A percentile compares a stretch with the other conserved stretches of the same genome.
Conservation (phyloP, 352 stramenopile genomes). For the Proteromonas lacertae region DNA sequence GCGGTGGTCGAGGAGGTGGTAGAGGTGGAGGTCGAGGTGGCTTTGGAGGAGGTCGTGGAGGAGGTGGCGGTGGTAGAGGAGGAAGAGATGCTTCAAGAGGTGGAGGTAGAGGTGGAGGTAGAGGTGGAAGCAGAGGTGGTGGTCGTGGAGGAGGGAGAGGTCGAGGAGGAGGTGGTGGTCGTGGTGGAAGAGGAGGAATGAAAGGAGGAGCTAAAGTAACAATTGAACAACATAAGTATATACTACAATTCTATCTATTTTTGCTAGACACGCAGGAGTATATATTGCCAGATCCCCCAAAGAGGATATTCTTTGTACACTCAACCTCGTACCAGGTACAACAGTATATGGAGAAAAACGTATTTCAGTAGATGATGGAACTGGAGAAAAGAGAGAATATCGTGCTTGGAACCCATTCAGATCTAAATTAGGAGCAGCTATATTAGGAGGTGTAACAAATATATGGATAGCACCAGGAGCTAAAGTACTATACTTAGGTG, state of each 20-base stretch:
- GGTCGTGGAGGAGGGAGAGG: constrained; percentile 21
- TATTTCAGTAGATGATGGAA: constrained; percentile 67
- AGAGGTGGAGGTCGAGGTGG: no score
- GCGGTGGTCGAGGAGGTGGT: no score
- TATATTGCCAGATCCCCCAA: constrained; percentile 86
- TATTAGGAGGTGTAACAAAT: constrained; percentile 95
- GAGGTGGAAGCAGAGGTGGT: constrained; percentile 5
- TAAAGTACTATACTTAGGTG: constrained; percentile 94
- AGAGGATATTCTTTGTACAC: constrained; percentile 89
- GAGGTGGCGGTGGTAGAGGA: no score
- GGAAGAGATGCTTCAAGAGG: no score
- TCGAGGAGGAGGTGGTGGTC: constrained; percentile 1
- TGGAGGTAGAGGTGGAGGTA: background rate
- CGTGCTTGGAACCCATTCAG: constrained; percentile 98
- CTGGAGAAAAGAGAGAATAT: constrained; percentile 92
- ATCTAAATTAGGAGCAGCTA: constrained; percentile 88
- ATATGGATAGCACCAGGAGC: constrained; percentile 68
- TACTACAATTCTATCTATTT: constrained; percentile 1
- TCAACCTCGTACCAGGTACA: constrained; percentile 90
- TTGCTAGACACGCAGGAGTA: constrained; percentile 82
- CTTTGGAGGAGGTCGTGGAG: no score
- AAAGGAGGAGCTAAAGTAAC: constrained; percentile 75
- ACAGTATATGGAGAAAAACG: constrained; percentile 95
- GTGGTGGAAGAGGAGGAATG: constrained; percentile 37
- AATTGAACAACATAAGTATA: constrained; percentile 79